These are phyloP conservation scores for Colletotrichum trifolii DNA, from an alignment of 2,329 filamentous ascomycete genomes.

Conservation along the genomic window DNA sequence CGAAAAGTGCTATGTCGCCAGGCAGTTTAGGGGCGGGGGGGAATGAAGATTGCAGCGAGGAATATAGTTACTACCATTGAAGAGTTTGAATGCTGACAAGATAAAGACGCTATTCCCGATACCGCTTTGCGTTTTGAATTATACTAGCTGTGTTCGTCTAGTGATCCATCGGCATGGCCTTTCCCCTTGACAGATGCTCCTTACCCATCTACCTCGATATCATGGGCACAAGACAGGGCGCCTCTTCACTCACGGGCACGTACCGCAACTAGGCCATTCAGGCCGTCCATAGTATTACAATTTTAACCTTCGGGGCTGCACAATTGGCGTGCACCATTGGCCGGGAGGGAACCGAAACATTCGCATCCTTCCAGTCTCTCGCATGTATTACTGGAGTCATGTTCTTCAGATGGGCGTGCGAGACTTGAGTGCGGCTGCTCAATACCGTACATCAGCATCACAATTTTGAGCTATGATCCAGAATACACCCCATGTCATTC, in stretches of 20 bases:
- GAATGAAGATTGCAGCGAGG: constrained; percentile 49
- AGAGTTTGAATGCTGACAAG: constrained; percentile 62
- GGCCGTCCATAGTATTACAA: constrained; percentile 39
- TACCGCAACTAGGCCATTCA: constrained; percentile 41
- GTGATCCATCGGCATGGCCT: constrained; percentile 69
- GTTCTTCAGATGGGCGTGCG: too few relatives aligned
- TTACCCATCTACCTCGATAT: constrained; percentile 45
- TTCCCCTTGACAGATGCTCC: constrained; percentile 66
- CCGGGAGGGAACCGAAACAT: constrained; percentile 38
- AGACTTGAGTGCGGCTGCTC: too few relatives aligned
- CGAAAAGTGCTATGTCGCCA: constrained; percentile 51
- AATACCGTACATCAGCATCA: too few relatives aligned
- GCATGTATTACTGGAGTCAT: too few relatives aligned
- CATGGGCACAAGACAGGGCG: constrained; percentile 37
- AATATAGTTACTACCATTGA: constrained; percentile 48
- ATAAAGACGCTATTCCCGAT: constrained; percentile 66
- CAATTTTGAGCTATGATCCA: too few relatives aligned
- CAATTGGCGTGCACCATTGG: constrained; percentile 39
- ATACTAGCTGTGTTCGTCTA: constrained; percentile 64
- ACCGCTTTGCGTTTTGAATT: constrained; percentile 59
- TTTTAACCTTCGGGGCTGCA: constrained; percentile 31
- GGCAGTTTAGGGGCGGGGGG: constrained; percentile 43
- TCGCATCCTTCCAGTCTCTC: constrained; percentile 30
- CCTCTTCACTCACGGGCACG: constrained; percentile 14
- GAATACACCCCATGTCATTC: too few relatives aligned